Conservation (phyloP, 2,329 filamentous ascomycete genomes). For the Neonectria magnoliae region DNA sequence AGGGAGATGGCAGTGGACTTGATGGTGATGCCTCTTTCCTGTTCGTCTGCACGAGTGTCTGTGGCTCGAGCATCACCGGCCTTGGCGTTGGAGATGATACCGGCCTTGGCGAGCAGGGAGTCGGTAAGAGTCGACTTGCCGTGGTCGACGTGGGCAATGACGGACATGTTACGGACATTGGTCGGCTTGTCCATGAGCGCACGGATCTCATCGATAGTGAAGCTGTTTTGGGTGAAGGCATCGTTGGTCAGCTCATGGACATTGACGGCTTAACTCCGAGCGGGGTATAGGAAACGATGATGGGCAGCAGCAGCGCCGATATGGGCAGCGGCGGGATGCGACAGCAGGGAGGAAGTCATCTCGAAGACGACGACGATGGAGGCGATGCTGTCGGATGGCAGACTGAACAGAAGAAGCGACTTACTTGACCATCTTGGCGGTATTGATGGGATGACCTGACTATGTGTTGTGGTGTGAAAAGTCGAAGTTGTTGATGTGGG, state of each 20-base stretch:
- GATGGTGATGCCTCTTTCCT: slow-evolving; percentile 99
- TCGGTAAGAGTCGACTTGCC: slow-evolving; percentile 99
- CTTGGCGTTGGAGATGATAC: slow-evolving; percentile 99
- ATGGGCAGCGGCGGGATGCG: neutral
- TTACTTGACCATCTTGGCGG: slow-evolving; percentile 99
- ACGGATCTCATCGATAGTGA: slow-evolving; percentile 96
- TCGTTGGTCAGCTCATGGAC: slow-evolving; percentile 59
- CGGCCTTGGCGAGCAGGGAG: slow-evolving; percentile 97
- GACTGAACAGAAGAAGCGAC: slow-evolving; percentile 54
- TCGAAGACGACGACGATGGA: slow-evolving; percentile 1
- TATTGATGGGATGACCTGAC: slow-evolving; percentile 64
- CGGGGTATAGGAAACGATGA: slow-evolving; percentile 45
- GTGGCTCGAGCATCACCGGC: slow-evolving; percentile 96
- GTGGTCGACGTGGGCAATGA: slow-evolving; percentile 99
- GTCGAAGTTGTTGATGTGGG: slow-evolving; percentile 48
- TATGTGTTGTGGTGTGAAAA: slow-evolving; percentile 48
- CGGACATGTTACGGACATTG: slow-evolving; percentile 95
- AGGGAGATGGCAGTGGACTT: slow-evolving; percentile 99
- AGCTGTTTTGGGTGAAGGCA: slow-evolving; percentile 68
- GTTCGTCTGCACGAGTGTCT: slow-evolving; percentile 96
- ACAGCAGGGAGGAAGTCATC: slow-evolving; percentile 12
- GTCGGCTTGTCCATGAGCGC: slow-evolving; percentile 80
- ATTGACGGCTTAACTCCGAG: slow-evolving; percentile 52
- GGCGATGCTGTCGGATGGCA: neutral
- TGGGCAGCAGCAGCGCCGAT: neutral